Conservation (phyloP, 139 green algal genomes). For the Chlamydomonas schloesseri region DNA sequence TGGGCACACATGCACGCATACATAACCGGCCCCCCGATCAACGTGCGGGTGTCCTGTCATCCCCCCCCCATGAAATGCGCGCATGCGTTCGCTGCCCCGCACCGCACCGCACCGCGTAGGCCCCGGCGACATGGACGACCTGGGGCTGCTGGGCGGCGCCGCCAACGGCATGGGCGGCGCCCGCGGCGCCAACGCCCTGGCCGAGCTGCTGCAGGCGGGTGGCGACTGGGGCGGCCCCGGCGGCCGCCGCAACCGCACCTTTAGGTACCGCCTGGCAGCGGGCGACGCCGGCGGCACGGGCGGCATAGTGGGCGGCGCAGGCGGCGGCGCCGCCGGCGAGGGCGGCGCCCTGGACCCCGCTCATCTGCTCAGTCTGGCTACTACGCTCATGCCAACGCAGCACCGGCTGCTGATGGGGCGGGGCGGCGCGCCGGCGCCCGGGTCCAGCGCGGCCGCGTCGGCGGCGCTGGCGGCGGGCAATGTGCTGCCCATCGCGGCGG, state of each 20-base stretch:
- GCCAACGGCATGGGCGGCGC: background rate
- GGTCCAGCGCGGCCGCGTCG: background rate
- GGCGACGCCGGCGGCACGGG: background rate
- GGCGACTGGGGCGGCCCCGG: slow-evolving; percentile 5
- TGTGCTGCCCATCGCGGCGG: slow-evolving; percentile 14
- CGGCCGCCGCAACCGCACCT: slow-evolving; percentile 34
- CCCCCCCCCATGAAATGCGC: no score
- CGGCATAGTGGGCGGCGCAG: background rate
- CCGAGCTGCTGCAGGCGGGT: slow-evolving; percentile 20
- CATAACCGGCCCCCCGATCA: no score
- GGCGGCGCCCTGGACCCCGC: background rate
- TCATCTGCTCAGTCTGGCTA: slow-evolving; percentile 25
- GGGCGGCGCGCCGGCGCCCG: background rate
- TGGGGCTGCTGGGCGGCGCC: slow-evolving; percentile 1
- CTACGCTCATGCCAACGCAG: slow-evolving; percentile 48
- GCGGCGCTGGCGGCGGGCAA: slow-evolving; percentile 29
- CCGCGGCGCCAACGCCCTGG: slow-evolving; percentile 11
- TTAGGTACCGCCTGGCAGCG: slow-evolving; percentile 20
- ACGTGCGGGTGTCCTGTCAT: no score
- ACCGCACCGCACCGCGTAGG: slow-evolving; percentile 3
- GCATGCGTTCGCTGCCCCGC: no score
- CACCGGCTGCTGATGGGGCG: slow-evolving; percentile 43
- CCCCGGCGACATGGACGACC: slow-evolving; percentile 21
- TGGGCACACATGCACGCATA: no score
- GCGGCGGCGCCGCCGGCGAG: background rate